Evolutionary conservation across 305 asterid species (phyloP).

Genomic region (Fraxinus nigra): DNA sequence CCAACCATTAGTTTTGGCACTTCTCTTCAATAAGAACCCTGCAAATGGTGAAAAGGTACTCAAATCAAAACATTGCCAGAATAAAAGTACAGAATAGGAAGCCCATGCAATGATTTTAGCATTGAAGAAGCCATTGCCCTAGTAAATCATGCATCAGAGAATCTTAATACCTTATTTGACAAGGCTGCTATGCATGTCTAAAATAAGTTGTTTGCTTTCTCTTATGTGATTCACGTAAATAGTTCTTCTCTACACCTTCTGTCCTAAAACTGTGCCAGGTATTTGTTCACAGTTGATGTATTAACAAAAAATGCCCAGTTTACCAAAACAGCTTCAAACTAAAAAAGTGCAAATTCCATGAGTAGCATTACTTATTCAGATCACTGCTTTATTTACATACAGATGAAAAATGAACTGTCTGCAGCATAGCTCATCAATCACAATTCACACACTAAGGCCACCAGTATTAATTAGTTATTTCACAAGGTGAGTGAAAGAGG

Average conservation of each 20-base stretch:
- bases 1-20: constrained; percentile 89
- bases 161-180: neutral
- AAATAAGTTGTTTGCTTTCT: constrained; percentile 5
- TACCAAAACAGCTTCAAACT: constrained; percentile 10
- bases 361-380: neutral
- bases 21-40: constrained; percentile 88
- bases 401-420: neutral
- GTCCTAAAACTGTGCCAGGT: constrained; percentile 7
- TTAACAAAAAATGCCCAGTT: neutral
- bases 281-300: neutral
- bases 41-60: constrained; percentile 23
- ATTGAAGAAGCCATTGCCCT: neutral
- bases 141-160: neutral
- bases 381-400: neutral
- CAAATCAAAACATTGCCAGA: neutral
- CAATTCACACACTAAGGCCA: neutral
- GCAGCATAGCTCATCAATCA: neutral
- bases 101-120: neutral
- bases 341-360: constrained; percentile 10
- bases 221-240: neutral
- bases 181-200: neutral
- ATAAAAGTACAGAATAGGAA: neutral
- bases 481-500: neutral
- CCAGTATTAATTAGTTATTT: neutral
- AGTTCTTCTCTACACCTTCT: neutral